A percentile compares a stretch with the other conserved stretches of the same genome.
phyloP scores from a whole-genome alignment of 78 protist genomes.

The Pelomyxa schiedti region DNA sequence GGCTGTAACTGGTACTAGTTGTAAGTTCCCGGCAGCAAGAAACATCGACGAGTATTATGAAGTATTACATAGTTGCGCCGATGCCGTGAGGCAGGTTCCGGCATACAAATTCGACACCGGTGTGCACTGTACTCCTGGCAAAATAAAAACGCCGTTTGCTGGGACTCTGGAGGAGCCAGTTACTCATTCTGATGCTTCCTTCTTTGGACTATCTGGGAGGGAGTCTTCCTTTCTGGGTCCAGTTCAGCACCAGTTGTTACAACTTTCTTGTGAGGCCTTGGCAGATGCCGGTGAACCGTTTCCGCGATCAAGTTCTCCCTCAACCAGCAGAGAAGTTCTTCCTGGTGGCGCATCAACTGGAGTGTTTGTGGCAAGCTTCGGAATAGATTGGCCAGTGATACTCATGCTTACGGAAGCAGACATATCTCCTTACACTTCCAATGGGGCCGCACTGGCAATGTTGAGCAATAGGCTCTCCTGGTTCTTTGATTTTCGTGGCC shows the following conservation, averaged over 20 bases:
- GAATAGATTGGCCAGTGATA: constrained; percentile 7
- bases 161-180: too few species aligned
- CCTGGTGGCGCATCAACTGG: too few species aligned
- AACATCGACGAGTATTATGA: too few species aligned
- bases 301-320: too few species aligned
- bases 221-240: constrained; percentile 64
- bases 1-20: too few species aligned
- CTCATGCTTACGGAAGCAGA: not conserved
- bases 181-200: constrained; percentile 36
- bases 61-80: too few species aligned
- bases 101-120: too few species aligned
- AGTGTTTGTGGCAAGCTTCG: constrained; percentile 30
- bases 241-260: constrained; percentile 51
- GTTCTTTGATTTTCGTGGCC: constrained; percentile 59
- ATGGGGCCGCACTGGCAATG: not conserved
- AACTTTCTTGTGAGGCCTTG: constrained; percentile 27
- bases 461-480: constrained; percentile 60
- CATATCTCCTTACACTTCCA: constrained; percentile 5
- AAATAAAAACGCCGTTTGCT: too few species aligned
- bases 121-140: too few species aligned
- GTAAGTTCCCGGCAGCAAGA: too few species aligned
- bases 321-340: too few species aligned
- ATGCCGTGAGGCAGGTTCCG: too few species aligned
- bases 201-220: constrained; percentile 33
- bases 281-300: constrained; percentile 14